phyloP scores from a whole-genome alignment of 116 monocot genomes.

The Papilionanthe hybrid region DNA sequence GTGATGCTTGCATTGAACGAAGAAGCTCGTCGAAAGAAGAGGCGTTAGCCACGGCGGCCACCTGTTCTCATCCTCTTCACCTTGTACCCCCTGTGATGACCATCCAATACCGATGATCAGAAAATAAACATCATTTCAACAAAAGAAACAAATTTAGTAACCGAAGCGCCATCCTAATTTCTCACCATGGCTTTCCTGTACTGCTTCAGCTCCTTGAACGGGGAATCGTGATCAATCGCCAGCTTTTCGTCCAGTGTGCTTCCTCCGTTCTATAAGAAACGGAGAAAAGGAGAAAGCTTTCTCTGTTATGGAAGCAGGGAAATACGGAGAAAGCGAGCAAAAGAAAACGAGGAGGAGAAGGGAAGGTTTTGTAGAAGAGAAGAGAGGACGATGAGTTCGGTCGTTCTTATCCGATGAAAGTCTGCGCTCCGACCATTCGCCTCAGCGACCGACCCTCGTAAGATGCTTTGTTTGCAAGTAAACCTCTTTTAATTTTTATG shows the following conservation, averaged over 20 bases:
- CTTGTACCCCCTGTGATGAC: constrained; percentile 8
- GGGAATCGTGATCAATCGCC: constrained; percentile 39
- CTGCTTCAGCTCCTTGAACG: constrained; percentile 22
- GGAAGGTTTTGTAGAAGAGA: background rate
- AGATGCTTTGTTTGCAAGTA: constrained; percentile 30
- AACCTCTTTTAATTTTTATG: constrained; percentile 5
- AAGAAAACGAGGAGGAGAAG: background rate
- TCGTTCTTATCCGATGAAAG: constrained; percentile 45
- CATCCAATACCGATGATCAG: background rate
- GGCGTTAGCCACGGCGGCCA: constrained; percentile 93
- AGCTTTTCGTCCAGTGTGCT: constrained; percentile 1
- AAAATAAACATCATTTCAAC: background rate
- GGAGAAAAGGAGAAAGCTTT: constrained; percentile 9
- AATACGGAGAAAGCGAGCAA: background rate
- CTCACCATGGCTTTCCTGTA: constrained; percentile 30
- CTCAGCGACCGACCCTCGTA: constrained; percentile 3
- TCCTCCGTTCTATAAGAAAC: no score
- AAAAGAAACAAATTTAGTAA: background rate
- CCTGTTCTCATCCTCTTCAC: constrained; percentile 28
- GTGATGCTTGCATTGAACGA: constrained; percentile 80
- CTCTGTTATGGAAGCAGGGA: background rate
- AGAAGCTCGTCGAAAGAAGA: constrained; percentile 66
- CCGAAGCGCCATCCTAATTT: background rate
- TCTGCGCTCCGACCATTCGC: constrained; percentile 14
- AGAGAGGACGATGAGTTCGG: constrained; percentile 9